Percentiles rank a stretch among this genome's conserved stretches.
Evolutionary conservation across 768 basidiomycete species (phyloP).

Genomic region (Boletus rufocinnamomeus): DNA sequence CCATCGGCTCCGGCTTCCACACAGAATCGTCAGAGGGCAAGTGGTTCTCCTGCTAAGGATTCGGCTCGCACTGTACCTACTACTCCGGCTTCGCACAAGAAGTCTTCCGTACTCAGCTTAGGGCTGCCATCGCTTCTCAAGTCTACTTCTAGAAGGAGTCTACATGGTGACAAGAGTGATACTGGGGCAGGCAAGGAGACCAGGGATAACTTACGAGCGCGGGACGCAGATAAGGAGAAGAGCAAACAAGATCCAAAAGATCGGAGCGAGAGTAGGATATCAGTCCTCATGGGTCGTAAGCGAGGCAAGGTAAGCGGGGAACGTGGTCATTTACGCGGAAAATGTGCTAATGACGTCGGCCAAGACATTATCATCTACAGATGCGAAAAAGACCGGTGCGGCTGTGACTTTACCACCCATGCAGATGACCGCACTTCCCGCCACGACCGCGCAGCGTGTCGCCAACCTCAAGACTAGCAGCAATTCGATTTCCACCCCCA

Average conservation of each 20-base stretch:
- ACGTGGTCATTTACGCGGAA: slow-evolving; percentile 1
- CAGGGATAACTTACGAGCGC: slow-evolving; percentile 52
- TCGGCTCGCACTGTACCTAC: slow-evolving; percentile 52
- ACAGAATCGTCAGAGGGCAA: slow-evolving; percentile 45
- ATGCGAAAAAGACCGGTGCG: slow-evolving; percentile 72
- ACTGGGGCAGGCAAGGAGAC: slow-evolving; percentile 45
- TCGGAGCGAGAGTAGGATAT: slow-evolving; percentile 87
- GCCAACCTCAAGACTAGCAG: slow-evolving; percentile 70
- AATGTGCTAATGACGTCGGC: slow-evolving; percentile 14
- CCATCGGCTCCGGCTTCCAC: slow-evolving; percentile 47
- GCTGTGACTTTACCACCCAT: slow-evolving; percentile 82
- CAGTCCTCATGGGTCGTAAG: slow-evolving; percentile 83
- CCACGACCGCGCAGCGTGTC: slow-evolving; percentile 80
- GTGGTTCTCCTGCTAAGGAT: slow-evolving; percentile 56
- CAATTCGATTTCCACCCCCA: slow-evolving; percentile 46
- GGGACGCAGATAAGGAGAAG: slow-evolving; percentile 47
- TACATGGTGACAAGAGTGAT: slow-evolving; percentile 60
- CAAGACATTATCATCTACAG: slow-evolving; percentile 82
- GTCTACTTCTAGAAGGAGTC: slow-evolving; percentile 79
- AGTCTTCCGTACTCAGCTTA: slow-evolving; percentile 79
- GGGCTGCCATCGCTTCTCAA: slow-evolving; percentile 83
- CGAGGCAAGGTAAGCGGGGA: slow-evolving; percentile 78
- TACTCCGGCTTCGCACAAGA: slow-evolving; percentile 68
- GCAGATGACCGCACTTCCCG: slow-evolving; percentile 84
- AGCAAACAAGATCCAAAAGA: slow-evolving; percentile 80